Evolutionary conservation across 805 yeast genomes (phyloP), one percentile per base, ranked within the genome.

Genomic region (Isabelozyma gotoi): DNA sequence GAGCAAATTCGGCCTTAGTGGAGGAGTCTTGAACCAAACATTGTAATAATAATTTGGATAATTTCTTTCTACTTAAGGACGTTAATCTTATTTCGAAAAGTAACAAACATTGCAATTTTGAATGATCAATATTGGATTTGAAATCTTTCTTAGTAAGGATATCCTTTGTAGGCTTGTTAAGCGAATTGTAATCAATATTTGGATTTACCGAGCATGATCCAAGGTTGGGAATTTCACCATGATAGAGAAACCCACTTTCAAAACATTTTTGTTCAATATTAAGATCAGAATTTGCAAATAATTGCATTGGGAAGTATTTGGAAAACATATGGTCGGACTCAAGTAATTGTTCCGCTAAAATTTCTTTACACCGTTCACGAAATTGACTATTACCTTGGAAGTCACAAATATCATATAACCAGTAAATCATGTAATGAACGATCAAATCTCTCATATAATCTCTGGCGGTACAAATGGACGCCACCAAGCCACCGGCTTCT

Each of bases 41-140:
- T 0, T 89, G 82, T 7, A 84, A 65, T 3, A 85, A 49, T 1
- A 80, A 56, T 19, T 71, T 65, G 38, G 77, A 74, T 14, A 86
- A 42, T 6, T 59, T 57, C 36, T 68, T 71, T 55, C 94, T 73
- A 6, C 76, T 53, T 3, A 53, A 50, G 44, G 82, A 81, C 65
- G 81, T 71, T 27, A 76, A 75, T 49, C 94, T 69, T 32, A 78
- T 70, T 47, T 85, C 87, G 45, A 84, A 77, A 45, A 71, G 73
- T 31, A 84, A 61, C 17, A 86, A 52, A 51, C 68, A 72, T 56
- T 85, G 90, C 10, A 85, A 55, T 51, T 88, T 71, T 12, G 87
- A 72, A 20, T 57, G 48, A n/a, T 47, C 45, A 14, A 58, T 18
- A 6, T 63, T 62, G 27, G 49, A 48, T 20, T 39, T 33, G 6